Percentiles rank a stretch among this genome's conserved stretches.
Conservation (phyloP, 129 eudicot genomes). For the Centaurea solstitialis region DNA sequence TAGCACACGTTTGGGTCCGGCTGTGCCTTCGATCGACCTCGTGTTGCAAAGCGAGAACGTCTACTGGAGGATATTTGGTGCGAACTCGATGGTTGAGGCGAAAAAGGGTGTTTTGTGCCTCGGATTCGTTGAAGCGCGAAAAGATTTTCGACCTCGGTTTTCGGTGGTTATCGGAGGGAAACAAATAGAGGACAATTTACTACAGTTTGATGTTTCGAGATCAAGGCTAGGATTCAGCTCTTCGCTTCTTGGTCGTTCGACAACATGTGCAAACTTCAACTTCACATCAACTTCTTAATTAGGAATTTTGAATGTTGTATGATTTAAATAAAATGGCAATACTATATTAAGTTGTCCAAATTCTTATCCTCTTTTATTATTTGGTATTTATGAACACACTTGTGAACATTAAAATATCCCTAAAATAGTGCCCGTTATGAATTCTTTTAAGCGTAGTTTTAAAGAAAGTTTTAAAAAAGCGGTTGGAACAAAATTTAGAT, state of each 20-base stretch:
- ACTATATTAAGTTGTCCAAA: no score
- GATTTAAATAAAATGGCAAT: no score
- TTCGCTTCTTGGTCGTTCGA: conserved; percentile 23
- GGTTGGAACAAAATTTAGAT: no score
- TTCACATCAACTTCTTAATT: conserved; percentile 10
- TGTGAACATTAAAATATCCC: no score
- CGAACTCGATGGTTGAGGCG: conserved; percentile 36
- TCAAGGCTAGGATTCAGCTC: conserved; percentile 46
- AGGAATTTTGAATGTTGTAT: no score
- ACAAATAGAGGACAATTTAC: conserved; percentile 45
- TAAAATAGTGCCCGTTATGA: no score
- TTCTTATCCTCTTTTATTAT: no score
- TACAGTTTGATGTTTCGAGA: conserved; percentile 41
- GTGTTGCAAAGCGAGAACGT: conserved; percentile 33
- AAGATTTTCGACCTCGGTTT: conserved; percentile 22
- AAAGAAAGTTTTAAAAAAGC: no score
- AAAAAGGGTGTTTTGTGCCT: conserved; percentile 25
- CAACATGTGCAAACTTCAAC: conserved; percentile 34
- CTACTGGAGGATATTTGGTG: conserved; percentile 40
- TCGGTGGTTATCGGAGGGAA: conserved; percentile 40
- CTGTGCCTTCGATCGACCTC: conserved; percentile 35
- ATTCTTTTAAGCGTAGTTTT: no score
- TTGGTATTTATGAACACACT: no score
- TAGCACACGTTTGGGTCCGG: conserved; percentile 32
- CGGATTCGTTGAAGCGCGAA: conserved; percentile 40